Conservation (phyloP, 345 rosid genomes). For the Lumnitzera littorea region DNA sequence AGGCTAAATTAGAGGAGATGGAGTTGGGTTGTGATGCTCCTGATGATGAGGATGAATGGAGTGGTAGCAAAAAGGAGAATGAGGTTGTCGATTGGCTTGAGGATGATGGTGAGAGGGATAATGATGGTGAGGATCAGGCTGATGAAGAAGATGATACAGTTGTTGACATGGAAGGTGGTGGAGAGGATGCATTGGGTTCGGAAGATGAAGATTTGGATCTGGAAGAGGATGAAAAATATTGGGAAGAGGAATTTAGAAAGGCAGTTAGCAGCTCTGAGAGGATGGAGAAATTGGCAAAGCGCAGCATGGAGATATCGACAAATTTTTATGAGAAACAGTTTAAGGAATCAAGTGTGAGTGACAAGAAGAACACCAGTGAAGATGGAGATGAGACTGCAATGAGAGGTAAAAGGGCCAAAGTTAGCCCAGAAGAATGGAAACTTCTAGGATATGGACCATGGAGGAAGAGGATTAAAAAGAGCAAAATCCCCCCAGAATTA, state of each 20-base stretch:
- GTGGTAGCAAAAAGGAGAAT: slow-evolving; percentile 18
- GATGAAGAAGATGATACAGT: slow-evolving; percentile 26
- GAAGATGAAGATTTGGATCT: slow-evolving; percentile 34
- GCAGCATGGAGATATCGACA: slow-evolving; percentile 42
- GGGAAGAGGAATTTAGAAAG: slow-evolving; percentile 70
- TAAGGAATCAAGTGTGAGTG: slow-evolving; percentile 29
- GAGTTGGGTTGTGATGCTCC: slow-evolving; percentile 98
- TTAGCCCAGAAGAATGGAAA: slow-evolving; percentile 77
- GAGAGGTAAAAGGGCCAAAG: slow-evolving; percentile 69
- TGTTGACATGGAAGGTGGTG: slow-evolving; percentile 13
- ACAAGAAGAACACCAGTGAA: slow-evolving; percentile 12
- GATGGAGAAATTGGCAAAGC: slow-evolving; percentile 68
- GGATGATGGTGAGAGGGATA: slow-evolving; percentile 35
- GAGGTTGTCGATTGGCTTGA: slow-evolving; percentile 59
- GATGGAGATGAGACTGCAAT: slow-evolving; percentile 61
- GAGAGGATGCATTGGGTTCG: slow-evolving; percentile 20
- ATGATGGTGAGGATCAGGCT: slow-evolving; percentile 25
- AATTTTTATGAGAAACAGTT: slow-evolving; percentile 46
- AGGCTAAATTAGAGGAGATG: slow-evolving; percentile 86
- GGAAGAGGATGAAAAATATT: slow-evolving; percentile 39
- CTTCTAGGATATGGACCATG: slow-evolving; percentile 60
- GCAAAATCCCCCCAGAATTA: slow-evolving; percentile 72
- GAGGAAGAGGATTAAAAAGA: slow-evolving; percentile 70
- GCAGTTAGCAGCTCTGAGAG: slow-evolving; percentile 53
- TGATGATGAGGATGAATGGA: slow-evolving; percentile 43